Evolutionary conservation across 805 yeast genomes (phyloP).

Genomic region (Komagataella kurtzmanii): DNA sequence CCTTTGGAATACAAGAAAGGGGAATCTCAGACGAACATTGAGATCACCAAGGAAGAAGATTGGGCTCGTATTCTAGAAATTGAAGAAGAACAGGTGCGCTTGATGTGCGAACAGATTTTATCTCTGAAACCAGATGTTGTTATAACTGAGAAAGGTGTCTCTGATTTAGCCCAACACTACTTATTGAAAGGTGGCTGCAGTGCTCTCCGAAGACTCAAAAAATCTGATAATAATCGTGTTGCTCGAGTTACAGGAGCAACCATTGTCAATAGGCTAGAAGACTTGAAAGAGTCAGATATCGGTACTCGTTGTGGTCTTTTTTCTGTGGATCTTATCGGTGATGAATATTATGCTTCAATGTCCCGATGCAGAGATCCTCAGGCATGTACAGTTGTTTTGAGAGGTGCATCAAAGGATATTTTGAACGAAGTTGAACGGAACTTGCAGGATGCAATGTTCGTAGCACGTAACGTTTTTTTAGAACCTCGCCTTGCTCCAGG

Average conservation of each 20-base stretch:
- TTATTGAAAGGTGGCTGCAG: slow-evolving; percentile 86
- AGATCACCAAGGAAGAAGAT: slow-evolving; percentile 90
- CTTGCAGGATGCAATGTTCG: slow-evolving; percentile 97
- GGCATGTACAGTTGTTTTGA: slow-evolving; percentile 84
- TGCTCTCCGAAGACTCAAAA: slow-evolving; percentile 86
- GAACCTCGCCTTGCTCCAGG: slow-evolving; percentile 96
- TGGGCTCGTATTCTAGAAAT: slow-evolving; percentile 92
- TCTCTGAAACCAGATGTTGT: slow-evolving; percentile 86
- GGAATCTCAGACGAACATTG: slow-evolving; percentile 96
- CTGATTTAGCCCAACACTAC: slow-evolving; percentile 95
- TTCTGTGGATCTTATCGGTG: slow-evolving; percentile 91
- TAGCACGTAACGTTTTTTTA: slow-evolving; percentile 85
- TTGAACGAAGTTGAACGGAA: slow-evolving; percentile 93
- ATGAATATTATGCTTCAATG: slow-evolving; percentile 85
- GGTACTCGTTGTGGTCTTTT: slow-evolving; percentile 86
- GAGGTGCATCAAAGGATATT: slow-evolving; percentile 97
- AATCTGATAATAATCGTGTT: slow-evolving; percentile 91
- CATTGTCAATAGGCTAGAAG: slow-evolving; percentile 91
- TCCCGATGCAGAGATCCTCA: slow-evolving; percentile 73
- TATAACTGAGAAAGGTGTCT: slow-evolving; percentile 95
- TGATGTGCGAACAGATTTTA: slow-evolving; percentile 74
- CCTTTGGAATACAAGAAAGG: slow-evolving; percentile 98
- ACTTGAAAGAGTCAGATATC: slow-evolving; percentile 77
- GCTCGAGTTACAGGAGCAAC: slow-evolving; percentile 97
- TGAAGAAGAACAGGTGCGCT: slow-evolving; percentile 93